A percentile compares a stretch with the other conserved stretches of the same genome.
Conservation (phyloP, 805 yeast species). For the Cyberlindnera mrakii region DNA sequence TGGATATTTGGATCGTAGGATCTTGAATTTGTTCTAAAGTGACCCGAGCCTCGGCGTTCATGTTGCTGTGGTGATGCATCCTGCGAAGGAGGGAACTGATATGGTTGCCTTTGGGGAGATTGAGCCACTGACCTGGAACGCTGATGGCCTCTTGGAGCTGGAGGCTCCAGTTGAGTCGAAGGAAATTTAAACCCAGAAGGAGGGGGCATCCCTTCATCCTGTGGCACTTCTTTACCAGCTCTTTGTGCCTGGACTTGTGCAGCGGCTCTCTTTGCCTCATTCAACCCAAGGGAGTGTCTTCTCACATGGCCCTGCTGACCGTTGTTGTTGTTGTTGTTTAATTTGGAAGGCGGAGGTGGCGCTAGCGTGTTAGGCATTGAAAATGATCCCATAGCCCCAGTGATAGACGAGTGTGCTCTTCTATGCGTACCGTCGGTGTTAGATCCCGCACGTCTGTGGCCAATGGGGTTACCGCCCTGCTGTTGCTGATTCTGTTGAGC, state of each 20-base stretch:
- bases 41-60: slow-evolving; percentile 38
- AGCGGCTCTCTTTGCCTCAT: slow-evolving; percentile 96
- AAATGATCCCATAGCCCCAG: slow-evolving; percentile 30
- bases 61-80: slow-evolving; percentile 13
- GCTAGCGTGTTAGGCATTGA: slow-evolving; percentile 17
- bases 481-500: slow-evolving; percentile 37
- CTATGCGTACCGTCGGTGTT: slow-evolving; percentile 31
- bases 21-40: slow-evolving; percentile 33
- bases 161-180: slow-evolving; percentile 32
- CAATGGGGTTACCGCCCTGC: not conserved
- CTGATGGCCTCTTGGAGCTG: slow-evolving; percentile 16
- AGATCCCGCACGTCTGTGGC: slow-evolving; percentile 1
- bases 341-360: slow-evolving; percentile 25
- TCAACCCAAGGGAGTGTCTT: slow-evolving; percentile 86
- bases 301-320: slow-evolving; percentile 65
- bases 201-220: slow-evolving; percentile 20
- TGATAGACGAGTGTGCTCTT: slow-evolving; percentile 39
- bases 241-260: slow-evolving; percentile 82
- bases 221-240: slow-evolving; percentile 22
- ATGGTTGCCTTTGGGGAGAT: slow-evolving; percentile 33
- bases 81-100: slow-evolving; percentile 59
- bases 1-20: slow-evolving; percentile 12
- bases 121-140: slow-evolving; percentile 21
- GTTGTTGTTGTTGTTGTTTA: slow-evolving; percentile 3
- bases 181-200: slow-evolving; percentile 53